A percentile compares a stretch with the other conserved stretches of the same genome.
phyloP scores from a whole-genome alignment of 495 filamentous ascomycete species.

The Neurospora pannonica region DNA sequence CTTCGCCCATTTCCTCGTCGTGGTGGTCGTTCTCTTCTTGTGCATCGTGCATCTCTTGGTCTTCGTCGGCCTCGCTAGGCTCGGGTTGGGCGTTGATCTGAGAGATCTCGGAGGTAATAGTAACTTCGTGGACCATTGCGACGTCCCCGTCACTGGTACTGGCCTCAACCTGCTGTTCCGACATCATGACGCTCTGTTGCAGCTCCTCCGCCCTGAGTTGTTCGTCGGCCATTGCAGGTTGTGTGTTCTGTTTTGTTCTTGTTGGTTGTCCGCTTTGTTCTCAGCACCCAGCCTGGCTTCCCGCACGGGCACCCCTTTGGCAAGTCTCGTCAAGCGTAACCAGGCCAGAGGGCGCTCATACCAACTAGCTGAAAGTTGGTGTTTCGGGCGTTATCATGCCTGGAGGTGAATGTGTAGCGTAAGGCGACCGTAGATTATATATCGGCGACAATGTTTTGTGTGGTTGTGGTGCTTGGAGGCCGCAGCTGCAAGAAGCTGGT shows the following conservation, averaged over 20 bases:
- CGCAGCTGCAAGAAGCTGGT: neutral
- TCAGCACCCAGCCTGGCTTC: neutral
- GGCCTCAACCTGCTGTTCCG: slow-evolving; percentile 28
- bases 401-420: slow-evolving; percentile 2
- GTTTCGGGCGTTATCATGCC: slow-evolving; percentile 11
- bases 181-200: slow-evolving; percentile 38
- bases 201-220: slow-evolving; percentile 43
- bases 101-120: slow-evolving; percentile 23
- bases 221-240: slow-evolving; percentile 32
- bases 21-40: slow-evolving; percentile 31
- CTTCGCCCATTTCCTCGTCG: slow-evolving; percentile 21
- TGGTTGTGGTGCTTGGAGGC: neutral
- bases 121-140: slow-evolving; percentile 25
- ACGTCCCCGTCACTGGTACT: slow-evolving; percentile 16
- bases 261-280: neutral
- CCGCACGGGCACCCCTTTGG: slow-evolving; percentile 1
- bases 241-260: slow-evolving; percentile 3
- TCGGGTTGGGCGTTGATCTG: slow-evolving; percentile 38
- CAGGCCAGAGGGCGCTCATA: slow-evolving; percentile 11
- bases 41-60: slow-evolving; percentile 42
- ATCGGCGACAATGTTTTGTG: neutral
- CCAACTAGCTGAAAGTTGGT: slow-evolving; percentile 1
- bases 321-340: slow-evolving; percentile 13
- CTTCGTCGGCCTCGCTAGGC: slow-evolving; percentile 40
- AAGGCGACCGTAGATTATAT: neutral